These are phyloP conservation scores for Triticum turgidum DNA, from an alignment of 176 grass and related monocot species.

Conservation along the genomic window DNA sequence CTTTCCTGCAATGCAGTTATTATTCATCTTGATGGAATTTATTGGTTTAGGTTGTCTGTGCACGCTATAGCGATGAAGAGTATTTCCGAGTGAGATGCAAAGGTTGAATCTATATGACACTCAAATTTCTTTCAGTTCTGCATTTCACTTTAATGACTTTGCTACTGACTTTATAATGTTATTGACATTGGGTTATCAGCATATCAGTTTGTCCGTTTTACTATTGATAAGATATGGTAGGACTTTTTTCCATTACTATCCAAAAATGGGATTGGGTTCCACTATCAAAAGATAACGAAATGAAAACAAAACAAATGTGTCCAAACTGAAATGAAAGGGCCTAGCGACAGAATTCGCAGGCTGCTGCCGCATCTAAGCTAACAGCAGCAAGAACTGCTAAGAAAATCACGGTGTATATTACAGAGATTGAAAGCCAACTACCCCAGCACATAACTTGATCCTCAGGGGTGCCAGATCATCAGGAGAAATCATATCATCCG, in stretches of 20 bases:
- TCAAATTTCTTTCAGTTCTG: background rate
- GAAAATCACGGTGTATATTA: no score
- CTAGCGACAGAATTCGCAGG: no score
- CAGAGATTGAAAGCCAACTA: no score
- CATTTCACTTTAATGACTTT: constrained; percentile 28
- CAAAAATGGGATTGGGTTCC: no score
- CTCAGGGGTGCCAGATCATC: no score
- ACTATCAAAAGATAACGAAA: no score
- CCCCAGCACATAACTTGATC: no score
- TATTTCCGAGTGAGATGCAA: constrained; percentile 89
- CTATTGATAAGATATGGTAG: constrained; percentile 2
- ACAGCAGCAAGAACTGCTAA: no score
- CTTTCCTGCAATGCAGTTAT: constrained; percentile 19
- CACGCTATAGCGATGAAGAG: constrained; percentile 78
- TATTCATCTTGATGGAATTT: constrained; percentile 36
- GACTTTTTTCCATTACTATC: background rate
- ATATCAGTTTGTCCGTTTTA: background rate
- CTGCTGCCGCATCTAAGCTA: no score
- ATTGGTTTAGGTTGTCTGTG: constrained; percentile 70
- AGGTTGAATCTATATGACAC: constrained; percentile 44
- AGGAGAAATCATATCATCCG: no score
- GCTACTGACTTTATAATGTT: background rate
- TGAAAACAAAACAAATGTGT: no score
- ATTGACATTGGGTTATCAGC: constrained; percentile 3
- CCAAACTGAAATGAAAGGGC: no score